Base-by-base conservation (phyloP, 345 rosid species). In the Ceriops zippeliana region DNA sequence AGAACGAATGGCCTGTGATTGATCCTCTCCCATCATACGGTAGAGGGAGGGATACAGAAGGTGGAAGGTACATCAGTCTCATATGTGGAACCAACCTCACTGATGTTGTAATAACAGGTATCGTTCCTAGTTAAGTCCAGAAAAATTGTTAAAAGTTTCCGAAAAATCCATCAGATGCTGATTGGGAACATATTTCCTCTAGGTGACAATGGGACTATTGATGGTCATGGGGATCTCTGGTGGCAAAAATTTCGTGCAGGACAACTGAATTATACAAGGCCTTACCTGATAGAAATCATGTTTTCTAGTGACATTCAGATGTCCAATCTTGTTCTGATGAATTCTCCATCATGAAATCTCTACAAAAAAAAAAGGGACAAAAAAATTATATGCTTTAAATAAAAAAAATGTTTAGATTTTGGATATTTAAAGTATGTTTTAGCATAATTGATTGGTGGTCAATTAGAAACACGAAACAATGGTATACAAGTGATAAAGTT, bases 271-370 rank as follows among this genome's bases (percentile, higher is more conserved):
- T 15, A 72, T 65, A 80, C 86, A 13, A 78, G 86, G 51, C 84
- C 86, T 49, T 80, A 83, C 68, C 75, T 83, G 49, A 76, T 83
- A 63, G 84, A 83, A 74, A 42, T 83, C 69, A 62, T 83, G 81
- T 73, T 61, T 56, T 83, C 83, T 2, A 66, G 21, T 61, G 17
- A 74, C 52, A 21, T 83, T 68, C 81, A 73, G 68, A 83, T 83
- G 58, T 83, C 84, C 3, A 71, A 80, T 56, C 71, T 83, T 65
- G 80, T 81, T 35, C 59, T 83, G 54, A 32, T 80, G 53, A 75
- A 83, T 60, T 83, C 86, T 4, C 84, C 86, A 2, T 83, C 77
- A 20, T 83, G 84, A n/a, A n/a, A n/a, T n/a, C n/a, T n/a, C n/a
- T n/a, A n/a, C n/a, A n/a, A n/a, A n/a, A n/a, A n/a, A n/a, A n/a